Evolutionary conservation across 1,284 basidiomycete genomes (phyloP), one percentile per base, ranked within the genome.

Genomic region (Leccinum cinnamomeum): DNA sequence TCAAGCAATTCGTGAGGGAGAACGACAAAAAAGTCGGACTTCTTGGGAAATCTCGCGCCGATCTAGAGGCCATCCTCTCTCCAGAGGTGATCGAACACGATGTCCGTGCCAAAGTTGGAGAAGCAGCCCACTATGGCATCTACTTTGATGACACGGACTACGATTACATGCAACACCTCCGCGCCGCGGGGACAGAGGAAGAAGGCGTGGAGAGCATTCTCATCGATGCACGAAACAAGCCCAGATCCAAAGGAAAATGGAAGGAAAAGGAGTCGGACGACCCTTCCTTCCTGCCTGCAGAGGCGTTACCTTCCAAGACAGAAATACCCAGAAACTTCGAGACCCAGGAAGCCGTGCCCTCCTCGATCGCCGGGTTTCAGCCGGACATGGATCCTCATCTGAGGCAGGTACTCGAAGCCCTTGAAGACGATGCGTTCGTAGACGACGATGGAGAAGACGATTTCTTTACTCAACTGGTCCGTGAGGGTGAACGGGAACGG

Each of bases 81-180:
- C 78, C 84, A 7, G 83, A 84, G 20, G 87, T 89, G n/a, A 78
- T 88, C 56, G 79, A 78, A 39, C 77, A 79, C 50, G 82, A 84
- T 59, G 71, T 75, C 57, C 77, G 78, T 61, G 67, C 78, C 20
- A 87, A 86, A 63, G 77, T 88, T 64, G 97, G 96, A 61, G 94
- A 99, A 79, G 97, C 97, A 0, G 82, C 93, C 4, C 75, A 87
- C 25, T 97, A 98, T 76, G 97, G 95, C 10, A 81, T 99, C 72
- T 95, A 95, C 78, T 99, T 87, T 79, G 96, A 99, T 78, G 97
- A 99, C 73, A 93, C 94, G n/a, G 85, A 94, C 61, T 99, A 99
- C 80, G 94, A 99, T 77, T 99, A 99, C 81, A 97, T 98, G 94
- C 91, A 97, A 77, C 97, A 99, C 78, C 83, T 99, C 41, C 88